Evolutionary conservation across 1,284 basidiomycete genomes (phyloP), one percentile per base, ranked within the genome.

Genomic region (Microbotryum violaceum): DNA sequence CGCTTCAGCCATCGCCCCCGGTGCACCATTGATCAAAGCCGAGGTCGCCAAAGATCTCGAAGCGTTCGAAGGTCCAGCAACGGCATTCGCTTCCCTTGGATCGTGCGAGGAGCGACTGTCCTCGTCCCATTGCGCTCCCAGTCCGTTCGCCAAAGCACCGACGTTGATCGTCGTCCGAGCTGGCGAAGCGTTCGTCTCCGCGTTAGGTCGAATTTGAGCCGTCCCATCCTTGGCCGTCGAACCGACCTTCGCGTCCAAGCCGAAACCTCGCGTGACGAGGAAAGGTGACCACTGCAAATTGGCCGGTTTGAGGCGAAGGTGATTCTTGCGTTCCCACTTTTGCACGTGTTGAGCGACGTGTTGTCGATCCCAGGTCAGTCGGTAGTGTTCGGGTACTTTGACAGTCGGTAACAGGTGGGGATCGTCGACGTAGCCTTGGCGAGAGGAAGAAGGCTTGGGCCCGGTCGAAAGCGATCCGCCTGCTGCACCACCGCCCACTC

Each of bases 221-320:
- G 10, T 33, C 33, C 27, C 65, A 23, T 63, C 66, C 7, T 58
- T 54, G 45, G 61, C 63, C 29, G 63, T 65, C 25, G 58, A 58
- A 6, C 66, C 66, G 2, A 67, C 67, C 1, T 67, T 55, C 4
- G 51, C 56, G 1, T 29, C 51, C 23, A 65, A 46, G 2, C 63
- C 61, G 12, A 71, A 70, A 1, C 72, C 80, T 64, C 85, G 77
- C 8, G 85, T 79, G 46, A 92, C 76, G 48, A 96, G 78, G 78
- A 96, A 97, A 6, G 94, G 94, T 65, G 87, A 92, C 89, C 96
- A 98, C 72, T 91, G 91, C 64, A 98, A 81, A 74, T 86, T 86
- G 71, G 93, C 90, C 0, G 91, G 85, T 65, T 83, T 84, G 56
- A 98, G 80, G 70, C 78, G 82, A 63, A 93, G 73, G 72, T 93